A percentile compares a stretch with the other conserved stretches of the same genome.
Conservation (phyloP, 2,329 filamentous ascomycete species). For the Diaporthe citri region DNA sequence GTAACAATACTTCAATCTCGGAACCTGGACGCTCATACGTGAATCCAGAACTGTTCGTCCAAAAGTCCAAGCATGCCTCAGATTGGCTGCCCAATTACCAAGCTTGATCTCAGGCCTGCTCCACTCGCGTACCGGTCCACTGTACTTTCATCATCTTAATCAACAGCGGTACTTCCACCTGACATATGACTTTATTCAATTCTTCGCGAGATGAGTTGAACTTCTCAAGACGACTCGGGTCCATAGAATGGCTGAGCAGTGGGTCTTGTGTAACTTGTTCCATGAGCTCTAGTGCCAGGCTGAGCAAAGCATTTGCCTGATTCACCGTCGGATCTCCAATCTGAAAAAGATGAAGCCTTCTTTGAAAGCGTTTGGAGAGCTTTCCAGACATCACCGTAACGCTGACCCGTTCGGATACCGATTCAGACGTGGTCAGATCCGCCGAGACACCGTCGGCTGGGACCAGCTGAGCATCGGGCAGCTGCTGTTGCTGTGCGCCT, state of each 20-base stretch:
- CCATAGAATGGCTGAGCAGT: neutral
- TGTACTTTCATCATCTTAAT: no score
- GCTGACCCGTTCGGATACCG: rapidly evolving
- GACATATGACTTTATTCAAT: neutral
- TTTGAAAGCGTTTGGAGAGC: neutral
- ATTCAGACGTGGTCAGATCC: neutral
- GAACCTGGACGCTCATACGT: neutral
- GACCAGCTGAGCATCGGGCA: no score
- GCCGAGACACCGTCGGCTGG: neutral
- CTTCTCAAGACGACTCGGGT: neutral
- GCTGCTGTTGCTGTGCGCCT: neutral
- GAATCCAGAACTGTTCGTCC: neutral
- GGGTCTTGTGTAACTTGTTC: neutral
- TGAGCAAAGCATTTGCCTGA: neutral
- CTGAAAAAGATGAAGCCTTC: neutral
- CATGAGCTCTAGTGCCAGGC: neutral
- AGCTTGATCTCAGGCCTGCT: no score
- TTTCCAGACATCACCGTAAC: neutral
- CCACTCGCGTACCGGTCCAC: no score
- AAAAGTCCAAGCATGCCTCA: neutral
- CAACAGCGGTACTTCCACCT: neutral
- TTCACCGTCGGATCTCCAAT: neutral
- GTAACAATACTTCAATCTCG: neutral
- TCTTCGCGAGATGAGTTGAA: neutral
- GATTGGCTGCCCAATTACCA: neutral